phyloP scores from a whole-genome alignment of 2,329 filamentous ascomycete species.

The Microdochium trichocladiopsis region DNA sequence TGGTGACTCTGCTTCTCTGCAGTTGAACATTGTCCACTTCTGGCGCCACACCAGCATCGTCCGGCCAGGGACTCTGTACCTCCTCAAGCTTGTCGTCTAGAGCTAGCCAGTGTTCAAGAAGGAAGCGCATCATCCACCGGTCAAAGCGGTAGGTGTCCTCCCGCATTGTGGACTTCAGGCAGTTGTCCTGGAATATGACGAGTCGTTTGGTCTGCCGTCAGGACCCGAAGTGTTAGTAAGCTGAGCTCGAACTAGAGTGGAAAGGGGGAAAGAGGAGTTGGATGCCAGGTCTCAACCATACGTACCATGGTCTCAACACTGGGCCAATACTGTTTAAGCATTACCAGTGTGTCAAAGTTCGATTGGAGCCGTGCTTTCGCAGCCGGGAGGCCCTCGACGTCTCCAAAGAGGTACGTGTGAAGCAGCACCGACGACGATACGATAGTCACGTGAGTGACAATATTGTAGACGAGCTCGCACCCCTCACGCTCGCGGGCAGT shows the following conservation, averaged over 20 bases:
- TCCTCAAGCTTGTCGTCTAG: slow-evolving; percentile 24
- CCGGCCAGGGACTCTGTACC: slow-evolving; percentile 4
- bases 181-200: slow-evolving; percentile 23
- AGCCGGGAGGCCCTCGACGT: slow-evolving; percentile 17
- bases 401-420: slow-evolving; percentile 24
- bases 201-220: slow-evolving; percentile 19
- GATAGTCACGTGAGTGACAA: slow-evolving; percentile 25
- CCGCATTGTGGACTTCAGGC: slow-evolving; percentile 14
- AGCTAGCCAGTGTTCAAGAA: slow-evolving; percentile 21
- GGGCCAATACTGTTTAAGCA: slow-evolving; percentile 22
- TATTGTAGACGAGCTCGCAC: slow-evolving; percentile 22
- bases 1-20: not conserved
- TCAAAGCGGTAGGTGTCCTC: slow-evolving; percentile 32
- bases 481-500: slow-evolving; percentile 14
- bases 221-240: not conserved
- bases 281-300: not conserved
- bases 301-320: slow-evolving; percentile 25
- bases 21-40: not conserved
- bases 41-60: not conserved
- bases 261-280: not conserved
- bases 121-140: slow-evolving; percentile 38
- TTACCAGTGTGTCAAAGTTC: slow-evolving; percentile 21
- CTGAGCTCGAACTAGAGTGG: slow-evolving; percentile 1
- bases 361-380: slow-evolving; percentile 17
- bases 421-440: slow-evolving; percentile 25